Percentiles rank a stretch among this genome's conserved stretches.
Evolutionary conservation across 257 asterid species (phyloP).

Genomic region (Coffea canephora): DNA sequence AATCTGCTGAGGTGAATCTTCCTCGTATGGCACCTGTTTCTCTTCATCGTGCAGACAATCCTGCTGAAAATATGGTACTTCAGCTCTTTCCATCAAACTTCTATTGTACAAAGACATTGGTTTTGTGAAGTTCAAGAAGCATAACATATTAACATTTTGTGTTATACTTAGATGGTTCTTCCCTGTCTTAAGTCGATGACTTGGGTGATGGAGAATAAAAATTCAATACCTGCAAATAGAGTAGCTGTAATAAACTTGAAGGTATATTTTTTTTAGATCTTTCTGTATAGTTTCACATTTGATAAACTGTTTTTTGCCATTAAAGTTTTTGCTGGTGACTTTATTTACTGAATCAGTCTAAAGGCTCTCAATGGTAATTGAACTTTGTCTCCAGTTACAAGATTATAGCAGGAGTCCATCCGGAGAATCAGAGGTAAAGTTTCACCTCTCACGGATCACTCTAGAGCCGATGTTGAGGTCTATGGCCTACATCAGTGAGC

Average conservation of each 20-base stretch:
- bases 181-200: slow-evolving; percentile 94
- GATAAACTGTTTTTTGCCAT: slow-evolving; percentile 8
- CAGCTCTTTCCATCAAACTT: slow-evolving; percentile 13
- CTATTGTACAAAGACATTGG: neutral
- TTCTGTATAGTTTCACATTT: slow-evolving; percentile 1
- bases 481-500: slow-evolving; percentile 87
- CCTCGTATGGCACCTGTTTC: slow-evolving; percentile 56
- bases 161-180: slow-evolving; percentile 51
- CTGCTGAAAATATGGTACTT: slow-evolving; percentile 60
- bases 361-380: slow-evolving; percentile 5
- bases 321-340: slow-evolving; percentile 6
- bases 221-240: slow-evolving; percentile 55
- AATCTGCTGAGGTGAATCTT: slow-evolving; percentile 44
- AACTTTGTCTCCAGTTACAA: slow-evolving; percentile 54
- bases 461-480: slow-evolving; percentile 89
- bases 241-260: slow-evolving; percentile 83
- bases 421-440: slow-evolving; percentile 78
- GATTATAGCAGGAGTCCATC: slow-evolving; percentile 60
- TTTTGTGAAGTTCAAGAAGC: neutral
- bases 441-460: slow-evolving; percentile 65
- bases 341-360: neutral
- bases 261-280: slow-evolving; percentile 41
- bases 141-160: slow-evolving; percentile 9
- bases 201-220: slow-evolving; percentile 90
- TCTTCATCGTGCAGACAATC: slow-evolving; percentile 50